Percentiles rank a stretch among this genome's conserved stretches.
These are phyloP conservation scores for Herpetospermum pedunculosum DNA, from an alignment of 306 rosid species.

Conservation along the genomic window DNA sequence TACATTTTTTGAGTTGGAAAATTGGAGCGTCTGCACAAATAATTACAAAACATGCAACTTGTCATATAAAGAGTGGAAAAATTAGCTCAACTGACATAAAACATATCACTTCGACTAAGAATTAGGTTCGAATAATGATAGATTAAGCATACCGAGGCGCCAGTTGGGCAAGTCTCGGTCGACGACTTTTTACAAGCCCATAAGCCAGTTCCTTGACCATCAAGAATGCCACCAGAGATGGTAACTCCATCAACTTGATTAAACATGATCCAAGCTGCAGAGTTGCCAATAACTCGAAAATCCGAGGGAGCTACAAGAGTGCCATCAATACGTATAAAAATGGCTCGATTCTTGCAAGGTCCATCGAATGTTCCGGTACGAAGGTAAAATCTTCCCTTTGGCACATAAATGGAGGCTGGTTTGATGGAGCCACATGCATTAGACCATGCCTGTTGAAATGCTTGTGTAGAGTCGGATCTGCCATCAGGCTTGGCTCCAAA, in stretches of 20 bases:
- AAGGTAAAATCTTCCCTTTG: slow-evolving; percentile 18
- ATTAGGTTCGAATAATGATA: no score
- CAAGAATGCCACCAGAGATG: slow-evolving; percentile 32
- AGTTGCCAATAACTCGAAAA: slow-evolving; percentile 27
- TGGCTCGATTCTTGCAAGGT: slow-evolving; percentile 33
- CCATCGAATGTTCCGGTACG: slow-evolving; percentile 18
- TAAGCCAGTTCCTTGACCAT: slow-evolving; percentile 33
- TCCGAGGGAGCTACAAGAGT: slow-evolving; percentile 41
- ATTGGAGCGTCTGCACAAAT: no score
- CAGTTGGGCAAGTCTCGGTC: slow-evolving; percentile 34
- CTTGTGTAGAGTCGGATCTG: not conserved
- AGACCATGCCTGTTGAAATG: not conserved
- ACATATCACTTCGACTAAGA: no score
- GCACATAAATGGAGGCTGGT: not conserved
- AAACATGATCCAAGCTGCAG: slow-evolving; percentile 48
- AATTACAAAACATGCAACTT: no score
- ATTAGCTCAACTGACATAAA: no score
- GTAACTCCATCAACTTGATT: slow-evolving; percentile 20
- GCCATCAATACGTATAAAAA: slow-evolving; percentile 27
- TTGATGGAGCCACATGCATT: not conserved
- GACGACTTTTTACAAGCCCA: slow-evolving; percentile 41
- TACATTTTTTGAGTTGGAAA: no score
- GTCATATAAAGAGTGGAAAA: no score
- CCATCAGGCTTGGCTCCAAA: not conserved
- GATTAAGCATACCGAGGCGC: slow-evolving; percentile 52